Evolutionary conservation across 1,139 yeast species (phyloP).

Genomic region (Pichia sp.): DNA sequence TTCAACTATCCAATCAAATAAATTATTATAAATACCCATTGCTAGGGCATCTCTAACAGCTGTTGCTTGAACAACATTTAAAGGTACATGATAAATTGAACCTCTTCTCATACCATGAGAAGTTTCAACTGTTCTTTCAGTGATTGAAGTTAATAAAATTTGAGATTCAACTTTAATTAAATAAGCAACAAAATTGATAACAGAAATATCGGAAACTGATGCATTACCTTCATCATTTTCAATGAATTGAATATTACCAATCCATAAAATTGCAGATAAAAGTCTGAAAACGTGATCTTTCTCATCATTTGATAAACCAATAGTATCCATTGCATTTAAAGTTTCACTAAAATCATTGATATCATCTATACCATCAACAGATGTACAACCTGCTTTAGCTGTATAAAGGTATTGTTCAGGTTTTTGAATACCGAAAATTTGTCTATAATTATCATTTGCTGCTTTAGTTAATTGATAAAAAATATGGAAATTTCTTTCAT

Average conservation of each 20-base stretch:
- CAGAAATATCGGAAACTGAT: constrained; percentile 71
- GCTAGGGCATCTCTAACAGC: constrained; percentile 95
- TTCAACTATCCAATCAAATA: constrained; percentile 97
- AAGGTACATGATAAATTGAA: constrained; percentile 88
- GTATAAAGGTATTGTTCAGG: constrained; percentile 93
- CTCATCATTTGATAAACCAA: constrained; percentile 74
- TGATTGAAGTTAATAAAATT: constrained; percentile 57
- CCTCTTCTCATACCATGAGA: constrained; percentile 85
- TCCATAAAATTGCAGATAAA: constrained; percentile 84
- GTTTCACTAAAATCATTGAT: constrained; percentile 72
- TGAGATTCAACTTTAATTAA: constrained; percentile 73
- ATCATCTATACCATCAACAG: constrained; percentile 86
- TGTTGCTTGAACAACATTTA: constrained; percentile 85
- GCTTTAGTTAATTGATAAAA: constrained; percentile 94
- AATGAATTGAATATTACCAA: constrained; percentile 80
- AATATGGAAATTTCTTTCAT: constrained; percentile 94
- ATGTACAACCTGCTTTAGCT: constrained; percentile 75
- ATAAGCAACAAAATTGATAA: constrained; percentile 90
- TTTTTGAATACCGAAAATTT: constrained; percentile 77
- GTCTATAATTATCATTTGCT: constrained; percentile 79
- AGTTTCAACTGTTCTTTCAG: constrained; percentile 83
- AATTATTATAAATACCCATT: constrained; percentile 84
- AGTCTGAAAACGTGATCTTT: constrained; percentile 87
- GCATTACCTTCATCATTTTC: constrained; percentile 90
- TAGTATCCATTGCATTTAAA: constrained; percentile 73